These are phyloP conservation scores for Vigna radiata DNA, from an alignment of 306 rosid species.

Conservation along the genomic window DNA sequence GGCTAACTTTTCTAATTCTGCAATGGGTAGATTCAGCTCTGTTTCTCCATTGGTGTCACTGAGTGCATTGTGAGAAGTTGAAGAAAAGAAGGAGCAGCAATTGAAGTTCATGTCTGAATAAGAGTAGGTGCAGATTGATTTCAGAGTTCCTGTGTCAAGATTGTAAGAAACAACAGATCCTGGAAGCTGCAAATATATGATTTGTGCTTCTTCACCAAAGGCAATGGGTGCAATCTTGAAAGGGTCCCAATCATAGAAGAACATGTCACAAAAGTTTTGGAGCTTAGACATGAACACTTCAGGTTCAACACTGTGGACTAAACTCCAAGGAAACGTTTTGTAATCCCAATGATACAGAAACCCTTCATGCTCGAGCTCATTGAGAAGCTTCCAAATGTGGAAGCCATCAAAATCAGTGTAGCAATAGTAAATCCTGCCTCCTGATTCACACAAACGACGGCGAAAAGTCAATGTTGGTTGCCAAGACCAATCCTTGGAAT, in stretches of 20 bases:
- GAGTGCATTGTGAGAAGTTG: background rate
- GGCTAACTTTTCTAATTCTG: constrained; percentile 28
- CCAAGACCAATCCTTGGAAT: constrained; percentile 39
- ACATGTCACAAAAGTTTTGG: background rate
- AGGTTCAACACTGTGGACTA: constrained; percentile 39
- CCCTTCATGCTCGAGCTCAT: constrained; percentile 34
- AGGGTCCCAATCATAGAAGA: constrained; percentile 44
- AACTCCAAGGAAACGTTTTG: constrained; percentile 45
- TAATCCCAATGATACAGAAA: constrained; percentile 26
- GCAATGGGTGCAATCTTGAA: constrained; percentile 44
- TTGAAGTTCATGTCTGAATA: constrained; percentile 40
- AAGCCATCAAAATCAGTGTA: constrained; percentile 51
- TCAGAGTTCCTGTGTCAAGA: constrained; percentile 18
- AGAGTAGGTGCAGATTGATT: constrained; percentile 36
- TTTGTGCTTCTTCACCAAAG: constrained; percentile 29
- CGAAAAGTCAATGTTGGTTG: constrained; percentile 47
- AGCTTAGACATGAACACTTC: constrained; percentile 2
- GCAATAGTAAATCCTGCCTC: constrained; percentile 48
- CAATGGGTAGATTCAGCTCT: constrained; percentile 43
- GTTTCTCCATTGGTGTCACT: constrained; percentile 20
- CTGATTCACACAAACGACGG: constrained; percentile 47
- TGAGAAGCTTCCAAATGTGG: constrained; percentile 50
- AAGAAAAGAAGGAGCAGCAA: constrained; percentile 50
- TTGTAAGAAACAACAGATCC: constrained; percentile 47
- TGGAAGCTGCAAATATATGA: constrained; percentile 49